Percentiles rank a stretch among this genome's conserved stretches.
Conservation (phyloP, 202 grass and related monocot species). For the Setaria italica region DNA sequence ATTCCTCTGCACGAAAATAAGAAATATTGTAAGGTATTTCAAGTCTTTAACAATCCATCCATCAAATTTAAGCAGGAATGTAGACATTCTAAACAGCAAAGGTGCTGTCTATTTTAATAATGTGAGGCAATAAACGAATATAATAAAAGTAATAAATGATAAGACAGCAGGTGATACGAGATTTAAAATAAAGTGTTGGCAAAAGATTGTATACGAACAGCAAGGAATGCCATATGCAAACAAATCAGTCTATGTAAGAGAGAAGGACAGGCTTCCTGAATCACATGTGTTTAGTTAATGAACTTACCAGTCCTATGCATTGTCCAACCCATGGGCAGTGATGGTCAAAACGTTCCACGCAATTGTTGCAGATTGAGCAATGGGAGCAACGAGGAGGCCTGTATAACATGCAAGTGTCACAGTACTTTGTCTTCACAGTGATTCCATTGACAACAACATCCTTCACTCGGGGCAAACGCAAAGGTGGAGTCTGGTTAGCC, state of each 20-base stretch:
- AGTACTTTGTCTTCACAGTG: conserved; percentile 83
- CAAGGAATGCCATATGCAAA: not conserved
- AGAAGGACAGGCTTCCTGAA: conserved; percentile 6
- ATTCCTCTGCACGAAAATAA: conserved; percentile 69
- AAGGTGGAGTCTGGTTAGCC: conserved; percentile 70
- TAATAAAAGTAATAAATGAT: conserved; percentile 26
- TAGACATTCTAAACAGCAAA: conserved; percentile 5
- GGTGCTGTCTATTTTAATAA: not conserved
- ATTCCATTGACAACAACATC: conserved; percentile 80
- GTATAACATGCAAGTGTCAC: conserved; percentile 81
- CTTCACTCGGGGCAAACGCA: conserved; percentile 64
- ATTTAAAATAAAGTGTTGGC: not conserved
- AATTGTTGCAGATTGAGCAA: conserved; percentile 85
- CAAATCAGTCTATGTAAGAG: not conserved
- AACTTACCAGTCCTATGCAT: conserved; percentile 84
- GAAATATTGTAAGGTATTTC: conserved; percentile 35
- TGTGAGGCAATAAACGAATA: not conserved
- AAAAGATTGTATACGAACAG: not conserved
- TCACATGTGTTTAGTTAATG: conserved; percentile 28
- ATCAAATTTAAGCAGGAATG: conserved; percentile 35
- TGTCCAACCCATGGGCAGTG: conserved; percentile 83
- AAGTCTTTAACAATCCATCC: conserved; percentile 3
- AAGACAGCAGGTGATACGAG: not conserved
- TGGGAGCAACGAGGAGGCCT: conserved; percentile 77
- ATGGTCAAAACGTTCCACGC: conserved; percentile 77